phyloP scores from a whole-genome alignment of 768 basidiomycete species.

The Lentinula guzmanii region DNA sequence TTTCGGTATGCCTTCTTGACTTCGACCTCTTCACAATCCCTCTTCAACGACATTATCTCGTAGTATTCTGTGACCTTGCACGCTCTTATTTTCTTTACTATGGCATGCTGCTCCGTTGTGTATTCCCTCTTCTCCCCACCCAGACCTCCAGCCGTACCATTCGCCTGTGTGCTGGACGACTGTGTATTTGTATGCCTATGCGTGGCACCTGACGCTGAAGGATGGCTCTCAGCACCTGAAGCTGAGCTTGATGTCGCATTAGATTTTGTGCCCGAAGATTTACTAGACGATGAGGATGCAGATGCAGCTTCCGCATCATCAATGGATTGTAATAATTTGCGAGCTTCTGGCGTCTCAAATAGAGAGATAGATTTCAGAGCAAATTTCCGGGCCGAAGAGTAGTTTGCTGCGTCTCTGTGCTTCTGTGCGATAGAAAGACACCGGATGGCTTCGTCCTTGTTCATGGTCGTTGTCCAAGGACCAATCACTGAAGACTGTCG shows the following conservation, averaged over 20 bases:
- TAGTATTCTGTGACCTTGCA: slow-evolving; percentile 94
- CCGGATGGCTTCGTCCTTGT: slow-evolving; percentile 85
- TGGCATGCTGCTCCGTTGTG: slow-evolving; percentile 73
- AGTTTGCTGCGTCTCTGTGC: slow-evolving; percentile 67
- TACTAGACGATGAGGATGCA: slow-evolving; percentile 34
- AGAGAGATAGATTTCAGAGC: slow-evolving; percentile 82
- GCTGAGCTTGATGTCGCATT: slow-evolving; percentile 30
- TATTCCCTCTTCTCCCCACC: slow-evolving; percentile 79
- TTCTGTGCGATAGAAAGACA: slow-evolving; percentile 76
- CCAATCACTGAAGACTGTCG: too few relatives aligned
- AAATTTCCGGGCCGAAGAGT: slow-evolving; percentile 79
- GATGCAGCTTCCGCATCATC: slow-evolving; percentile 45
- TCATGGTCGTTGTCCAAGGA: slow-evolving; percentile 21
- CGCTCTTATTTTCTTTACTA: slow-evolving; percentile 79
- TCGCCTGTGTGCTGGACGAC: slow-evolving; percentile 19
- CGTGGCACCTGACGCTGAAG: slow-evolving; percentile 67
- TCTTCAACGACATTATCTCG: slow-evolving; percentile 77
- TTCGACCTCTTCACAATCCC: slow-evolving; percentile 76
- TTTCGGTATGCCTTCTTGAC: slow-evolving; percentile 96
- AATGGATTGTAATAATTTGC: slow-evolving; percentile 59
- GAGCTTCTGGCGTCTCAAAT: slow-evolving; percentile 73
- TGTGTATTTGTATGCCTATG: slow-evolving; percentile 44
- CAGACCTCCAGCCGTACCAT: slow-evolving; percentile 55
- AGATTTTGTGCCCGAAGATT: slow-evolving; percentile 30
- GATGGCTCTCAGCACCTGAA: slow-evolving; percentile 59